Conservation (phyloP, 2,329 filamentous ascomycete species). For the Ophiostoma australiae region DNA sequence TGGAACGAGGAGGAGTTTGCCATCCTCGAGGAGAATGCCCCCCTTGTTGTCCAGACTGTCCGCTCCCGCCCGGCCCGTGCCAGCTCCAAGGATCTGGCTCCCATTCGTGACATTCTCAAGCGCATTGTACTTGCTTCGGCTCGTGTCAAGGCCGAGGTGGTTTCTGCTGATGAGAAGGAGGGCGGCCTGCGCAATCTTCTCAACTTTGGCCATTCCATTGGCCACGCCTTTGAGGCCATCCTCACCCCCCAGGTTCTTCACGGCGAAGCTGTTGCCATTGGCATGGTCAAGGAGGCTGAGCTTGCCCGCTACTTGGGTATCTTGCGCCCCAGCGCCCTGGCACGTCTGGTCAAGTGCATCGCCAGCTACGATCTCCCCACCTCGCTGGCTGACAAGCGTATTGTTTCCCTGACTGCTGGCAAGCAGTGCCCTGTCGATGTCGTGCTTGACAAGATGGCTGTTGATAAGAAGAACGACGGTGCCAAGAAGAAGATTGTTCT, state of each 20-base stretch:
- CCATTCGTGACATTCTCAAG: conserved; percentile 67
- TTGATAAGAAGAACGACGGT: conserved; percentile 98
- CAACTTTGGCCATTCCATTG: conserved; percentile 97
- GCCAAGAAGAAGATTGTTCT: conserved; percentile 94
- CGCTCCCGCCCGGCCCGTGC: conserved; percentile 46
- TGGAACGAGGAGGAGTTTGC: conserved; percentile 87
- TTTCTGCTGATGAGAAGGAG: conserved; percentile 90
- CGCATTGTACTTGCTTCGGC: conserved; percentile 83
- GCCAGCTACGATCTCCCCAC: conserved; percentile 88
- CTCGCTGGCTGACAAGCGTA: conserved; percentile 74
- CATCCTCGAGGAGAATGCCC: conserved; percentile 74
- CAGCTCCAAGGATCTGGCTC: conserved; percentile 55
- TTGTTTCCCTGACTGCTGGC: conserved; percentile 75
- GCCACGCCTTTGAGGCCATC: conserved; percentile 93
- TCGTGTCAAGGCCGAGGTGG: conserved; percentile 89
- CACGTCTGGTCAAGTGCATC: conserved; percentile 86
- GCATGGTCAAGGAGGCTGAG: conserved; percentile 98
- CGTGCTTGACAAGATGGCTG: conserved; percentile 85
- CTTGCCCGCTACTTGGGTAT: conserved; percentile 83
- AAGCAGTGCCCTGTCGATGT: conserved; percentile 84
- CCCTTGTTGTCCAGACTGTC: conserved; percentile 68
- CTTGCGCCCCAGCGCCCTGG: conserved; percentile 78
- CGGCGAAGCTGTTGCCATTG: conserved; percentile 92
- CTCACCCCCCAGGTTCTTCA: conserved; percentile 92
- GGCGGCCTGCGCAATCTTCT: conserved; percentile 88